These are phyloP conservation scores for Trichoderma atroviride DNA, from an alignment of 2,329 filamentous ascomycete species.

Conservation along the genomic window DNA sequence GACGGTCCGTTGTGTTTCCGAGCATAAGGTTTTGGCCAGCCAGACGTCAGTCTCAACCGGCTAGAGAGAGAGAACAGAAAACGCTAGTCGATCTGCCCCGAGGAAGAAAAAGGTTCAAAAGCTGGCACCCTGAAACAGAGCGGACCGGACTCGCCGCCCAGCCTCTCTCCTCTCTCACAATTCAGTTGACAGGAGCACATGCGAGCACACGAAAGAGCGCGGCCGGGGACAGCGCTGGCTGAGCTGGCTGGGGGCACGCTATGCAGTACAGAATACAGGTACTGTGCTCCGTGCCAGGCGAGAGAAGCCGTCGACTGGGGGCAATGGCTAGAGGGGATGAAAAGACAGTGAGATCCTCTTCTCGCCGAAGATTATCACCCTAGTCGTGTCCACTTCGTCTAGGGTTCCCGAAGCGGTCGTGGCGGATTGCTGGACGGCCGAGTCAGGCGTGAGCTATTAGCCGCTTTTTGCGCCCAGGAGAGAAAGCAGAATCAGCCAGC, in stretches of 20 bases:
- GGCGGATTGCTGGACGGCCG: slow-evolving; percentile 11
- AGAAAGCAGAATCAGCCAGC: neutral
- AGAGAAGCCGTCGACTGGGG: slow-evolving; percentile 15
- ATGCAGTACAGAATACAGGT: slow-evolving; percentile 7
- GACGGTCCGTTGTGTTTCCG: slow-evolving; percentile 2
- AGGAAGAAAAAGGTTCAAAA: slow-evolving; percentile 9
- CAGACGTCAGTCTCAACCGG: slow-evolving; percentile 8
- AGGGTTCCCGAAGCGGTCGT: slow-evolving; percentile 12
- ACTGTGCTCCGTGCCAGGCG: neutral
- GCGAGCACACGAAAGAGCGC: slow-evolving; percentile 13
- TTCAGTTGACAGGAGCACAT: neutral
- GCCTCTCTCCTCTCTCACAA: slow-evolving; percentile 16
- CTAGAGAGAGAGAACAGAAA: neutral
- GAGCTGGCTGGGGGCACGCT: neutral
- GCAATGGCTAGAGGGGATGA: neutral
- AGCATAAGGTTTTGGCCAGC: slow-evolving; percentile 12
- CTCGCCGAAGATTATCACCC: slow-evolving; percentile 14
- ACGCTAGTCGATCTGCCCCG: slow-evolving; percentile 6
- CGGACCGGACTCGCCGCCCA: slow-evolving; percentile 16
- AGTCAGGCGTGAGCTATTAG: slow-evolving; percentile 20
- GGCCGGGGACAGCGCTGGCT: slow-evolving; percentile 7
- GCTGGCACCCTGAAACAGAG: slow-evolving; percentile 11
- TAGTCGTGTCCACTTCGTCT: slow-evolving; percentile 16
- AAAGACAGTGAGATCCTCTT: slow-evolving; percentile 13
- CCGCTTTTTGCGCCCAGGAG: slow-evolving; percentile 23